Conservation (phyloP, 305 asterid species). For the Fraxinus angustifolia region DNA sequence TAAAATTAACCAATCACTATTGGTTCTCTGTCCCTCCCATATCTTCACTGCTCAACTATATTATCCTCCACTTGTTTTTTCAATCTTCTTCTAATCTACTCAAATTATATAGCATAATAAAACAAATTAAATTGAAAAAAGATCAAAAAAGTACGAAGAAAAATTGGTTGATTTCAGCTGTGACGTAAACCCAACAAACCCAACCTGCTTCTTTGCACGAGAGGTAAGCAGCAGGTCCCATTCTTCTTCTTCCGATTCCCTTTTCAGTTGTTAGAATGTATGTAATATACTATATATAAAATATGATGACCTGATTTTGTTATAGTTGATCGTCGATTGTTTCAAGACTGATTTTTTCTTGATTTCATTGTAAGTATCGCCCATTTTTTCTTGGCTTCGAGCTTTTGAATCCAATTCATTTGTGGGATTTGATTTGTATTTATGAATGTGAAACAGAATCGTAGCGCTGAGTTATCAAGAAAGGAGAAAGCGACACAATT, state of each 20-base stretch:
- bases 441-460: neutral
- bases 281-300: neutral
- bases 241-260: neutral
- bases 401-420: neutral
- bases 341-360: neutral
- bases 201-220: neutral
- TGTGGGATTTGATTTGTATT: neutral
- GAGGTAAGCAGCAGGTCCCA: neutral
- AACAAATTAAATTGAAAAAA: neutral
- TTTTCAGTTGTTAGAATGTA: neutral
- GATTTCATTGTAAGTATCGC: neutral
- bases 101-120: neutral
- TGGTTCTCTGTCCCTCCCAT: conserved; percentile 6
- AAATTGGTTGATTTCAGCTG: conserved; percentile 3
- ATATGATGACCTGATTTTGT: neutral
- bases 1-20: conserved; percentile 28
- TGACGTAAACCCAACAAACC: conserved; percentile 5
- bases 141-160: neutral
- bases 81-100: neutral
- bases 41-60: neutral
- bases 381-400: neutral
- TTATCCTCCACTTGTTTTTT: neutral
- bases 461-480: neutral
- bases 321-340: neutral
- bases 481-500: neutral